Percentiles rank a stretch among this genome's conserved stretches.
Conservation (phyloP, 2,329 filamentous ascomycete species). For the Lecanosticta acicola region DNA sequence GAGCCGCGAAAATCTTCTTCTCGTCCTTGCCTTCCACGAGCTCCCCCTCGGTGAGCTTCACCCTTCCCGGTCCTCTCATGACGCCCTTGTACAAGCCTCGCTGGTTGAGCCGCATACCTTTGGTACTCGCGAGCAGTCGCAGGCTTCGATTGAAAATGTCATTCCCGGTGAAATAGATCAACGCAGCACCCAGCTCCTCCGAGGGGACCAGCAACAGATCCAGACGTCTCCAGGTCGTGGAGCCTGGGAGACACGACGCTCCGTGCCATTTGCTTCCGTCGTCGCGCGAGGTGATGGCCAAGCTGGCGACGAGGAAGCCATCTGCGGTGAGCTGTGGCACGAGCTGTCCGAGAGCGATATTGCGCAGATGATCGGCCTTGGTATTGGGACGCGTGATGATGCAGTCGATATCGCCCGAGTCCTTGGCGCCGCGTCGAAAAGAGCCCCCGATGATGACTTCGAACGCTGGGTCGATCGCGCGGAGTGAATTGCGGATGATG, state of each 20-base stretch:
- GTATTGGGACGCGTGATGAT: constrained; percentile 68
- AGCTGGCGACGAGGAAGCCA: constrained; percentile 63
- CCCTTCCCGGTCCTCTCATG: constrained; percentile 52
- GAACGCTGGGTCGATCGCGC: constrained; percentile 56
- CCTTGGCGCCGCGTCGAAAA: constrained; percentile 70
- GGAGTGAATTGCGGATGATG: constrained; percentile 57
- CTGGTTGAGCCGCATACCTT: constrained; percentile 81
- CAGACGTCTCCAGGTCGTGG: constrained; percentile 67
- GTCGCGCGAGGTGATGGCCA: constrained; percentile 51
- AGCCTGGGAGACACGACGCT: constrained; percentile 64
- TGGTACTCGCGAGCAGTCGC: constrained; percentile 70
- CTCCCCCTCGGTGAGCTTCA: constrained; percentile 61
- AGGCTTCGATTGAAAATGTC: constrained; percentile 91
- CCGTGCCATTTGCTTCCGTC: constrained; percentile 83
- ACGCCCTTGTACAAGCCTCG: constrained; percentile 69
- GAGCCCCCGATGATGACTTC: constrained; percentile 75
- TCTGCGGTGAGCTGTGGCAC: constrained; percentile 55
- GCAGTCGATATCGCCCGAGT: constrained; percentile 77
- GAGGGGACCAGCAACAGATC: constrained; percentile 80
- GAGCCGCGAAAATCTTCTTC: constrained; percentile 69
- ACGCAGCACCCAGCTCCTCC: constrained; percentile 70
- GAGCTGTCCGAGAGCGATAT: constrained; percentile 58
- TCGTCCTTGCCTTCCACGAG: constrained; percentile 71
- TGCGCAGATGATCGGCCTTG: constrained; percentile 52
- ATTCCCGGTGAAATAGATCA: constrained; percentile 95